Conservation (phyloP, 1,284 basidiomycete genomes). For the Ceratobasidium sp. region DNA sequence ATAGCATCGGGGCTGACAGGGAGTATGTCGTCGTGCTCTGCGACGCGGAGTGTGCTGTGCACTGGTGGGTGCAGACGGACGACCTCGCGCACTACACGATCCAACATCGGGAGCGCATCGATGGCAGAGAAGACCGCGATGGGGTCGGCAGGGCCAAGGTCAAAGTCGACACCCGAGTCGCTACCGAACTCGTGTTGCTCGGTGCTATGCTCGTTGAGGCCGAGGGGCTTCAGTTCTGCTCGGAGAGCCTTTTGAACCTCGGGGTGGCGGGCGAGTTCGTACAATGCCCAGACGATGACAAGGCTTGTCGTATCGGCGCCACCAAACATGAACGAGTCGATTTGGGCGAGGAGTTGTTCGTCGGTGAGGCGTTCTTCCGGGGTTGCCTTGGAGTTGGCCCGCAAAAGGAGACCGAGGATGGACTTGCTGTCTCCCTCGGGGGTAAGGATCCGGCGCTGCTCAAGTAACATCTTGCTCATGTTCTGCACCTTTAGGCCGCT, state of each 20-base stretch:
- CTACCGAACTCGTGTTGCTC: constrained; percentile 45
- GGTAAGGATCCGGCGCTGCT: constrained; percentile 43
- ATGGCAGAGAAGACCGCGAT: constrained; percentile 46
- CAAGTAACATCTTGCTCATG: constrained; percentile 63
- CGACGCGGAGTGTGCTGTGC: constrained; percentile 68
- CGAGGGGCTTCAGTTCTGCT: constrained; percentile 54
- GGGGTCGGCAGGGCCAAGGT: constrained; percentile 40
- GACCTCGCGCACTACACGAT: constrained; percentile 70
- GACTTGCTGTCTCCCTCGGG: constrained; percentile 30
- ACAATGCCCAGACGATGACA: constrained; percentile 75
- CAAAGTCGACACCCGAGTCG: constrained; percentile 42
- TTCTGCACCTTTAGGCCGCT: constrained; percentile 50
- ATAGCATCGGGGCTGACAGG: constrained; percentile 54
- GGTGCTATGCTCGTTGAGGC: constrained; percentile 38
- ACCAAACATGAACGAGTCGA: constrained; percentile 77
- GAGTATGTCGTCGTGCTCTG: constrained; percentile 62
- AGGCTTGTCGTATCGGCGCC: constrained; percentile 68
- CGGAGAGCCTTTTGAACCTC: constrained; percentile 63
- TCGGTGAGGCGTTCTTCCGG: constrained; percentile 64
- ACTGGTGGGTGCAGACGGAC: constrained; percentile 71
- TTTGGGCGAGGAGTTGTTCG: constrained; percentile 73
- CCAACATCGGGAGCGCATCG: constrained; percentile 59
- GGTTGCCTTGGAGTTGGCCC: constrained; percentile 44
- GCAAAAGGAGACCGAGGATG: constrained; percentile 14
- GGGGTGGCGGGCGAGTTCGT: constrained; percentile 63